Evolutionary conservation across 805 yeast genomes (phyloP).

Genomic region (Teunomyces funiuensis): DNA sequence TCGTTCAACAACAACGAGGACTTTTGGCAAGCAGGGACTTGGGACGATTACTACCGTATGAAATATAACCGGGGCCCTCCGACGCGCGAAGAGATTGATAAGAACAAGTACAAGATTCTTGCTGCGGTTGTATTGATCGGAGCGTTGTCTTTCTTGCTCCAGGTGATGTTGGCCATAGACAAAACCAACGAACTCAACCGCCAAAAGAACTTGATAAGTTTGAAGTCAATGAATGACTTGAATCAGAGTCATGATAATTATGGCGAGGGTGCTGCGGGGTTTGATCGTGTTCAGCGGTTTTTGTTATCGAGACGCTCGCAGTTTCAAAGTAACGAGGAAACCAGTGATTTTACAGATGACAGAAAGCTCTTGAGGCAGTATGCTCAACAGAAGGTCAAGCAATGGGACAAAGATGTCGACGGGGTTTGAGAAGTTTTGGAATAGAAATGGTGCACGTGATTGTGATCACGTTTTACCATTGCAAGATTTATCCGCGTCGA

Average conservation of each 20-base stretch:
- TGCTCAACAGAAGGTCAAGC: conserved; percentile 28
- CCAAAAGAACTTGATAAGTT: conserved; percentile 24
- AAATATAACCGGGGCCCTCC: conserved; percentile 37
- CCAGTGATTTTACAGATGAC: conserved; percentile 11
- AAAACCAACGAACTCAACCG: conserved; percentile 32
- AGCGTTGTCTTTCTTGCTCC: conserved; percentile 38
- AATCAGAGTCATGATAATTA: conserved; percentile 25
- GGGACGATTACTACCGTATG: conserved; percentile 61
- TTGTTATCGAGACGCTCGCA: conserved; percentile 32
- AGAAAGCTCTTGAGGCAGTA: conserved; percentile 25
- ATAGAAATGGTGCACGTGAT: not conserved
- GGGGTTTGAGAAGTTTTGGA: not conserved
- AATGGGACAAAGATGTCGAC: conserved; percentile 12
- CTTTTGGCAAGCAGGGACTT: conserved; percentile 62
- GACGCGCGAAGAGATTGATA: conserved; percentile 39
- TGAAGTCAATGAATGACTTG: conserved; percentile 30
- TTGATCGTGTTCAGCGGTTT: conserved; percentile 35
- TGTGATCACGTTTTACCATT: not conserved
- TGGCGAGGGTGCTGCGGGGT: conserved; percentile 26
- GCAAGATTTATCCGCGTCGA: not conserved
- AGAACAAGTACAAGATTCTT: conserved; percentile 43
- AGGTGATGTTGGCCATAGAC: conserved; percentile 40
- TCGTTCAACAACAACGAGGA: conserved; percentile 35
- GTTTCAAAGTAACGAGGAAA: conserved; percentile 9
- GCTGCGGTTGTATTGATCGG: conserved; percentile 39